Conservation (phyloP, 1,284 basidiomycete species). For the Leccinum solheimii region DNA sequence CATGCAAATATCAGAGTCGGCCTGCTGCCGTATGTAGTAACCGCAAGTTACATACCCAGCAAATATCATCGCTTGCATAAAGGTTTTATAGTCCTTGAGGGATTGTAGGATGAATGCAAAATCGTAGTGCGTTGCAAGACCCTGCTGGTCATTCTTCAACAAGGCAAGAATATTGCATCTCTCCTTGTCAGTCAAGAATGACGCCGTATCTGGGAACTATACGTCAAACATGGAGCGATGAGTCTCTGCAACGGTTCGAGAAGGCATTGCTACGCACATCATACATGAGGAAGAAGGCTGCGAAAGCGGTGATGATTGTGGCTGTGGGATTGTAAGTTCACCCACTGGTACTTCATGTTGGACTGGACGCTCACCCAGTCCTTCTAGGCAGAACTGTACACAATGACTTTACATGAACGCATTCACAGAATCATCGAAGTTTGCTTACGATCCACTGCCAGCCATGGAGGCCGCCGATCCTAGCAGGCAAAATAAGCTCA, state of each 20-base stretch:
- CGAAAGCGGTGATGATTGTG: conserved; percentile 39
- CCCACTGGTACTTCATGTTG: not conserved
- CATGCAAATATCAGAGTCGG: conserved; percentile 11
- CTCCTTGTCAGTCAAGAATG: conserved; percentile 44
- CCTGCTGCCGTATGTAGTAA: not conserved
- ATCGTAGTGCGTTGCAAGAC: conserved; percentile 37
- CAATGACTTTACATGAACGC: conserved; percentile 4
- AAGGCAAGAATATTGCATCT: conserved; percentile 36
- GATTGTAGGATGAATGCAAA: conserved; percentile 42
- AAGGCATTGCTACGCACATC: conserved; percentile 37
- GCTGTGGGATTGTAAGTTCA: conserved; percentile 18
- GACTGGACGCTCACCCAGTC: conserved; percentile 21
- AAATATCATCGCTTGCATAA: conserved; percentile 45
- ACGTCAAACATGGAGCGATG: conserved; percentile 24
- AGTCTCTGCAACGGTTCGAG: not conserved
- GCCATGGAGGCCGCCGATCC: conserved; percentile 41
- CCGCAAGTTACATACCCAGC: conserved; percentile 39
- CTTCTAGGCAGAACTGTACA: conserved; percentile 37
- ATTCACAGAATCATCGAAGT: not conserved
- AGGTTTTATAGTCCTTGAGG: conserved; percentile 46
- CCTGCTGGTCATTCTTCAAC: conserved; percentile 42
- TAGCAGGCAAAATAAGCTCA: conserved; percentile 9
- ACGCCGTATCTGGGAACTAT: conserved; percentile 49
- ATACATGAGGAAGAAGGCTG: conserved; percentile 44
- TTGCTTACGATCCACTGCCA: conserved; percentile 53